Base-by-base conservation (phyloP, 139 green algal genomes). In the Closterium sp. region DNA sequence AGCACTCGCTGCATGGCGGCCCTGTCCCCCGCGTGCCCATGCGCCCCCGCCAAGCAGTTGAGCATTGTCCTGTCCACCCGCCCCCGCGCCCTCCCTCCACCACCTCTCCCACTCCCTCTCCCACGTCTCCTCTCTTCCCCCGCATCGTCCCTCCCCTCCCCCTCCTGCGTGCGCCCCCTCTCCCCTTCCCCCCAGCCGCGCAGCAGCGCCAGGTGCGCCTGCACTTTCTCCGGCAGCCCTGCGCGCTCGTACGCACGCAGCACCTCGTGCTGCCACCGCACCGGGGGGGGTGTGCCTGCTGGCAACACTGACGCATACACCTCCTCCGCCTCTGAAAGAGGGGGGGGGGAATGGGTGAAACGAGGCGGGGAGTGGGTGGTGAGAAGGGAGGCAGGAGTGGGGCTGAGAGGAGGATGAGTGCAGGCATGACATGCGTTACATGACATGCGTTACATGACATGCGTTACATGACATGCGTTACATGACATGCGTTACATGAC, bases 21-120 rank as follows among this genome's bases (percentile, higher is more conserved):
- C 62, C 62, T 79, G 17, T 79, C 62, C 62, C 62, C 62, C 62
- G 62, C 62, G n/a, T 19, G n/a, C n/a, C 86, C 90, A 89, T 93
- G 92, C 28, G 90, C 90, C 24, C 22, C 22, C 87, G 93, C n/a
- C 27, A 93, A 31, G 86, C 29, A 29, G 90, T 93, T 93, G 31
- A 93, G 92, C 22, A 93, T 91, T 32, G 22, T 13, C 45, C 24
- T 21, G 31, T 92, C 86, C 42, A 79, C 62, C 17, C 62, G 62
- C 62, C 17, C 62, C 62, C 19, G 1, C 1, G 62, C 62, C 62
- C 62, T 22, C 62, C 62, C 62, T 27, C 62, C 62, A 24, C 62
- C 62, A 22, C 62, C 62, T 13, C 62, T 79, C 62, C 62, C 62
- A 22, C 62, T 27, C 62, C 62, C 62, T 79, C 62, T 79, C 62